These are phyloP conservation scores for Xylariaceae sp. DNA, from an alignment of 2,329 filamentous ascomycete genomes.

Conservation along the genomic window DNA sequence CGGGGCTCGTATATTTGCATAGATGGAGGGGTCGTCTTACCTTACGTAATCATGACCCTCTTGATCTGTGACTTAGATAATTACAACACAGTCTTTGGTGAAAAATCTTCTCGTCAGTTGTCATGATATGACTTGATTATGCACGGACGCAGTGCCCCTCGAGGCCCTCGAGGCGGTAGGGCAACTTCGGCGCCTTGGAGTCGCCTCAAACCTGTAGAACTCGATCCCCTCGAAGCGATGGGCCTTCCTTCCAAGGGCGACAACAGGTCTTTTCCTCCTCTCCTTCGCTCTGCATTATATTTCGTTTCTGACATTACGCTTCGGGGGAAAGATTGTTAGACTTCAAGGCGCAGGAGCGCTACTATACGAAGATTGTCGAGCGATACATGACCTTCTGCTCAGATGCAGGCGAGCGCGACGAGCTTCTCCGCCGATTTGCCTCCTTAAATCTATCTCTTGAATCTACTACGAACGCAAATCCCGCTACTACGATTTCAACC, in stretches of 20 bases:
- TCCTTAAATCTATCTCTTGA: conserved; percentile 48
- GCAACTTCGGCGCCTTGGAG: conserved; percentile 58
- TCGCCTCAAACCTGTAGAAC: conserved; percentile 67
- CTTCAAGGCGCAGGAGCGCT: conserved; percentile 73
- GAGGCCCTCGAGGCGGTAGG: conserved; percentile 29
- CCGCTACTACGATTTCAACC: conserved; percentile 7
- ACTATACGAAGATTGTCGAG: conserved; percentile 82
- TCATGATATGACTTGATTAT: conserved; percentile 33
- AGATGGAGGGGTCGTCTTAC: too few relatives aligned
- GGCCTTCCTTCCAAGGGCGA: conserved; percentile 91
- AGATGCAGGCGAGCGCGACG: conserved; percentile 63
- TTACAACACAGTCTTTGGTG: too few relatives aligned
- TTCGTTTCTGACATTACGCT: neutral
- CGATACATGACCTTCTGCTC: conserved; percentile 89
- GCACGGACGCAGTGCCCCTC: conserved; percentile 31
- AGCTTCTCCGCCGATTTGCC: conserved; percentile 71
- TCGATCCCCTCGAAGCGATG: conserved; percentile 75
- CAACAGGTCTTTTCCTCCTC: conserved; percentile 55
- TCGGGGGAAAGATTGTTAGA: conserved; percentile 59
- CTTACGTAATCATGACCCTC: too few relatives aligned
- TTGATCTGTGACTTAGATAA: too few relatives aligned
- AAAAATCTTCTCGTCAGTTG: too few relatives aligned
- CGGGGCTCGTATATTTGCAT: too few relatives aligned
- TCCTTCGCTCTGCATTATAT: neutral
- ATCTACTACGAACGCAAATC: conserved; percentile 24